A percentile compares a stretch with the other conserved stretches of the same genome.
Evolutionary conservation across 106 monocot species (phyloP).

Genomic region (Agapanthus africanus): DNA sequence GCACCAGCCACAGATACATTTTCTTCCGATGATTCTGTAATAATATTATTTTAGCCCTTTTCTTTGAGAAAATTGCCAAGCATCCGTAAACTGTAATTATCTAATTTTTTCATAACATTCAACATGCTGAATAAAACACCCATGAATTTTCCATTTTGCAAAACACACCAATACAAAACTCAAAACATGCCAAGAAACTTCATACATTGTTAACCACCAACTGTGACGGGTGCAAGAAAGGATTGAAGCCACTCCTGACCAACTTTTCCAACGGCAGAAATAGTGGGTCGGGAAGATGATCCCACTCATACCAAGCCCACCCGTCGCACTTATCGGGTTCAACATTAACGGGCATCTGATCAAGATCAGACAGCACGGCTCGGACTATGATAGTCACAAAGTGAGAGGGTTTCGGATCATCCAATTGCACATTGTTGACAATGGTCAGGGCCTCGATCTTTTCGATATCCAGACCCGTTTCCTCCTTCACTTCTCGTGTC

Average conservation of each 20-base stretch:
- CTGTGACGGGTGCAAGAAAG: constrained; percentile 17
- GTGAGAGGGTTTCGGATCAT: constrained; percentile 25
- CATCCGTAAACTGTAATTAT: too few relatives aligned
- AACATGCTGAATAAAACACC: too few relatives aligned
- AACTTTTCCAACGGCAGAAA: constrained; percentile 32
- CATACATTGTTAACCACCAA: not conserved
- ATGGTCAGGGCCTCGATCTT: constrained; percentile 34
- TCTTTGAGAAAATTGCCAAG: too few relatives aligned
- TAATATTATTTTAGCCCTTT: too few relatives aligned
- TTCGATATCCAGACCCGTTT: constrained; percentile 45
- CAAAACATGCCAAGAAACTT: too few relatives aligned
- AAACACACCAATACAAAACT: too few relatives aligned
- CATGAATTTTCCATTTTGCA: too few relatives aligned
- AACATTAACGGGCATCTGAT: constrained; percentile 32
- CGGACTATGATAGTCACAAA: constrained; percentile 43
- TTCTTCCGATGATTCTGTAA: too few relatives aligned
- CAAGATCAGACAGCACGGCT: constrained; percentile 20
- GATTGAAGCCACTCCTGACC: constrained; percentile 27
- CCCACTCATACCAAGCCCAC: constrained; percentile 54
- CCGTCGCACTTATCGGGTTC: constrained; percentile 56
- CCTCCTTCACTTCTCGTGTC: constrained; percentile 52
- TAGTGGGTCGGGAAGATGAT: constrained; percentile 29
- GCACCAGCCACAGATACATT: too few relatives aligned
- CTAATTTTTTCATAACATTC: too few relatives aligned
- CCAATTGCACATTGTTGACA: constrained; percentile 18